These are phyloP conservation scores for Dendrostoma leiphaemia DNA, from an alignment of 2,329 filamentous ascomycete genomes.

Conservation along the genomic window DNA sequence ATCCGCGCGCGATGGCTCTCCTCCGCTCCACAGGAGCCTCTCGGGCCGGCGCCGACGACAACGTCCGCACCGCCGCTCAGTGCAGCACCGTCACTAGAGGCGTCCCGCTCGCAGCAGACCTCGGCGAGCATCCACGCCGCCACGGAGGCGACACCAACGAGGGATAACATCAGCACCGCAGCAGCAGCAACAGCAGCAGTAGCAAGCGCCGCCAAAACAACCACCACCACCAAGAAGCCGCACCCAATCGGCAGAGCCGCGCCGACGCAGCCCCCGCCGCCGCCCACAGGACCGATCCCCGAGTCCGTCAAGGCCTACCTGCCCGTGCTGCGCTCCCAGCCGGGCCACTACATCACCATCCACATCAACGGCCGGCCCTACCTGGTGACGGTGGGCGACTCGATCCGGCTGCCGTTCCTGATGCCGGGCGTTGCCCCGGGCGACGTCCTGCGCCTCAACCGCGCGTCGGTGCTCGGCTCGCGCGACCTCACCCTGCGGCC, in stretches of 20 bases:
- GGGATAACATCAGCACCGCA: background rate
- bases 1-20: conserved; percentile 44
- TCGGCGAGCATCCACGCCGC: conserved; percentile 4
- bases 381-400: conserved; percentile 74
- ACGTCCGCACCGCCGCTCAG: conserved; percentile 9
- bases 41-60: conserved; percentile 7
- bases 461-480: conserved; percentile 77
- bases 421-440: conserved; percentile 76
- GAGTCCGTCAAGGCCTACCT: conserved; percentile 60
- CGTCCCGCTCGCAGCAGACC: conserved; percentile 7
- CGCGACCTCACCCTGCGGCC: conserved; percentile 76
- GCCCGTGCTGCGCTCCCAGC: conserved; percentile 70
- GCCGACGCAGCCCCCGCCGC: conserved; percentile 40
- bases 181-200: background rate
- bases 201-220: background rate
- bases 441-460: conserved; percentile 83
- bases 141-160: too few relatives aligned
- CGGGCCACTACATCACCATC: conserved; percentile 73
- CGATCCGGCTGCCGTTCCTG: conserved; percentile 73
- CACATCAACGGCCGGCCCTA: conserved; percentile 80
- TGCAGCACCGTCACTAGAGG: background rate
- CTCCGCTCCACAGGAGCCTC: conserved; percentile 21
- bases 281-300: conserved; percentile 42
- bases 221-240: background rate
- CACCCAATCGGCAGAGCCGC: conserved; percentile 48